Conservation (phyloP, 345 rosid genomes). For the Durio zibethinus region DNA sequence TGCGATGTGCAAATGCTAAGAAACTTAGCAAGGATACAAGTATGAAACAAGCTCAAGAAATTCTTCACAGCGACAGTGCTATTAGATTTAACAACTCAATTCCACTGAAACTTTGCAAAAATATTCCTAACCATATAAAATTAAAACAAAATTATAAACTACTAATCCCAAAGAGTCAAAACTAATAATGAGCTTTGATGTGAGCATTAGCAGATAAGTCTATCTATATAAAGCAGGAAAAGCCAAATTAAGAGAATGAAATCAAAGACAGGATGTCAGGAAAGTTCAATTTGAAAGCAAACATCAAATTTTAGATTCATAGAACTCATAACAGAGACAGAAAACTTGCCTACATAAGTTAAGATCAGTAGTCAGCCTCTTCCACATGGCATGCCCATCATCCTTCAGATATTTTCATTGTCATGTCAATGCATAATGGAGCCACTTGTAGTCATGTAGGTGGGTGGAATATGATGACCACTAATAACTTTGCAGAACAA, state of each 20-base stretch:
- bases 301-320: constrained; percentile 26
- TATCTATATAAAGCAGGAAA: constrained; percentile 10
- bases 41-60: not conserved
- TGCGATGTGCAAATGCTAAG: not conserved
- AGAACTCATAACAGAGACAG: constrained; percentile 36
- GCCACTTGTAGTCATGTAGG: not conserved
- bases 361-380: constrained; percentile 30
- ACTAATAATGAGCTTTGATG: constrained; percentile 1
- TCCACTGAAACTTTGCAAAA: not conserved
- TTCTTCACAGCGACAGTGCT: not conserved
- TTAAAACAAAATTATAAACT: not conserved
- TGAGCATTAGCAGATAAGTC: constrained; percentile 6
- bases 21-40: not conserved
- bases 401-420: constrained; percentile 23
- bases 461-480: not conserved
- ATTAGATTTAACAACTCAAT: constrained; percentile 3
- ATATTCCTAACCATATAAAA: not conserved
- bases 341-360: constrained; percentile 52
- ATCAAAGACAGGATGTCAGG: constrained; percentile 18
- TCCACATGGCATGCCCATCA: constrained; percentile 25
- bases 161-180: not conserved
- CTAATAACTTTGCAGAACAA: not conserved
- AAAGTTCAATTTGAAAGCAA: constrained; percentile 21
- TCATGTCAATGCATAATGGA: constrained; percentile 23
- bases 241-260: constrained; percentile 11